Evolutionary conservation across 768 basidiomycete genomes (phyloP), one percentile per base, ranked within the genome.

Genomic region (Phaeolepiota aurea): DNA sequence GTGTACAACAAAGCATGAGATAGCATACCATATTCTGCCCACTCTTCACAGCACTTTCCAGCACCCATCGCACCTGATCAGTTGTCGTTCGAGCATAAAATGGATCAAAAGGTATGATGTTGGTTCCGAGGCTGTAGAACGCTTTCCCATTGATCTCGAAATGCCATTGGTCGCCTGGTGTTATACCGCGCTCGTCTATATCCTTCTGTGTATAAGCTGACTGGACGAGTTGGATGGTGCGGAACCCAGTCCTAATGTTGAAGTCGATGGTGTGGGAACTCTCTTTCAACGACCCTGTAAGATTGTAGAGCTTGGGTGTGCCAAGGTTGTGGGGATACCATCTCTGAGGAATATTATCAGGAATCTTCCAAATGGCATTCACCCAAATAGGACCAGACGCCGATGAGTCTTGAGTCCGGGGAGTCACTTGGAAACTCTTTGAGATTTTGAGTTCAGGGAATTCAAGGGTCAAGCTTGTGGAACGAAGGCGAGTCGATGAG

Each of bases 271-370:
- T 41, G 16, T 49, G 45, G 14, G 51, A 23, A 4, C 54, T 18
- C 10, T 40, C 28, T 3, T 23, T 21, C 18, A 78, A 51, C 3
- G 62, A 54, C 25, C 69, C 59, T 3, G 64, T 68, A 45, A 78
- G 52, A 47, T 77, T 68, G 56, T 78, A 78, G 11, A 76, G 56
- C 42, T 70, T 66, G 5, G 76, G 77, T 11, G 59, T 68, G 14
- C 74, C 77, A 33, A 78, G 71, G 48, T 75, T 70, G 48, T 68
- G 64, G 3, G 75, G 71, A 47, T 63, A 77, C 77, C 76, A 78
- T 16, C 74, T 60, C 45, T 70, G 54, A 9, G 71, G 72, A 3
- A 69, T 47, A 9, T 41, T 28, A 32, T 77, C 71, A 0, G 69
- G 65, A 25, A 78, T 61, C 5, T 55, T 58, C 66, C 72, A 76